Percentiles rank a stretch among this genome's conserved stretches.
Evolutionary conservation across 2,329 filamentous ascomycete species (phyloP).

Genomic region (Blastomyces parvus): DNA sequence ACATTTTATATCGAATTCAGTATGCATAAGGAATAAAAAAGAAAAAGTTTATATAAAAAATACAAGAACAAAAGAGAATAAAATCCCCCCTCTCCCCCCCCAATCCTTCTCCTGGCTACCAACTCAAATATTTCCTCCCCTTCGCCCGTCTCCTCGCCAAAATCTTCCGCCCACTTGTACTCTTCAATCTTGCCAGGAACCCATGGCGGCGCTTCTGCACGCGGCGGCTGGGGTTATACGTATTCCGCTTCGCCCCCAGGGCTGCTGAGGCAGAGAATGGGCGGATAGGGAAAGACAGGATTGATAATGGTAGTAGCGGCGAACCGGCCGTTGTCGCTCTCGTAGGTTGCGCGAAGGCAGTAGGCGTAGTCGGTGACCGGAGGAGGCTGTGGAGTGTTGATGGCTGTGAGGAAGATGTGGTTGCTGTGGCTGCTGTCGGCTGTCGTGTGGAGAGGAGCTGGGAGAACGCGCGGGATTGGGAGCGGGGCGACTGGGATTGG

Average conservation of each 20-base stretch:
- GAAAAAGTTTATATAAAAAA: not conserved
- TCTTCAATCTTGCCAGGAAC: constrained; percentile 46
- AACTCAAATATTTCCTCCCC: constrained; percentile 45
- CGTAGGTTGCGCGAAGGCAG: not conserved
- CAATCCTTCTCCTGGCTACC: constrained; percentile 31
- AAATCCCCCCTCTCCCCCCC: not conserved
- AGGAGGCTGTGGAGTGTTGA: constrained; percentile 11
- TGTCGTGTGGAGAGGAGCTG: constrained; percentile 27
- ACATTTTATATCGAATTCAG: too few species aligned
- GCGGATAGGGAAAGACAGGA: constrained; percentile 16
- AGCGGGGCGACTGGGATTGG: constrained; percentile 17
- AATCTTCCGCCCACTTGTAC: constrained; percentile 45
- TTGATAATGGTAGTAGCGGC: not conserved
- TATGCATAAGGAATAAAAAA: not conserved
- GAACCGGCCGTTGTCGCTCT: not conserved
- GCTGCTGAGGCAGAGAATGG: constrained; percentile 38
- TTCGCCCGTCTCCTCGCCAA: constrained; percentile 47
- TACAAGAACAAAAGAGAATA: not conserved
- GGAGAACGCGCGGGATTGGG: constrained; percentile 25
- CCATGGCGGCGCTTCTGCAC: constrained; percentile 55
- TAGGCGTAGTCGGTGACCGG: not conserved
- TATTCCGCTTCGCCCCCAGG: constrained; percentile 41
- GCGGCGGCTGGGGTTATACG: constrained; percentile 50
- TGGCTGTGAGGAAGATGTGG: constrained; percentile 9
- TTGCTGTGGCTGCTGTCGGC: constrained; percentile 10